phyloP scores from a whole-genome alignment of 805 yeast genomes.

The Sungouiozyma intestinalis region DNA sequence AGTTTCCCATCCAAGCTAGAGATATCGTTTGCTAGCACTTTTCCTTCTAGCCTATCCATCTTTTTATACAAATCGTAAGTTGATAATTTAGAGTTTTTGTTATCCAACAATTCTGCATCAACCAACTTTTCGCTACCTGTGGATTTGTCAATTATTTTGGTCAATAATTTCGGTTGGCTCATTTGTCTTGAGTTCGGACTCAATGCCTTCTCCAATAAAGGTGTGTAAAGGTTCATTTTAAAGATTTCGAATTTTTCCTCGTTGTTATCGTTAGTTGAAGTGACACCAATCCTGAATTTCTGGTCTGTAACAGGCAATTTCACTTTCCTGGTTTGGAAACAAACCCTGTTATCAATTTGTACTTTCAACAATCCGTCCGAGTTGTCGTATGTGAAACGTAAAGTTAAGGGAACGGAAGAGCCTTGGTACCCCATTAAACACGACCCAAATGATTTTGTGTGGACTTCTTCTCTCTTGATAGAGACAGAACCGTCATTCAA shows the following conservation, averaged over 20 bases:
- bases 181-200: constrained; percentile 45
- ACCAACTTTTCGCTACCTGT: constrained; percentile 27
- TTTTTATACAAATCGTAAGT: constrained; percentile 23
- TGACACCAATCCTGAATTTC: constrained; percentile 39
- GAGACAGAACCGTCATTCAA: constrained; percentile 47
- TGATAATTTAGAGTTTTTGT: constrained; percentile 14
- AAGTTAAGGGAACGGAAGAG: constrained; percentile 58
- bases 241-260: constrained; percentile 59
- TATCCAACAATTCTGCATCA: constrained; percentile 21
- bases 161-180: constrained; percentile 36
- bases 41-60: constrained; percentile 27
- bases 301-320: constrained; percentile 29
- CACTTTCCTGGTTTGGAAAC: constrained; percentile 55
- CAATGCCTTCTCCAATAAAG: constrained; percentile 43
- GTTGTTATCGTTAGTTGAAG: constrained; percentile 38
- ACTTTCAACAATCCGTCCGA: constrained; percentile 39
- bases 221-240: constrained; percentile 44
- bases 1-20: constrained; percentile 18
- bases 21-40: constrained; percentile 29
- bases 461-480: constrained; percentile 18
- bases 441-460: constrained; percentile 38
- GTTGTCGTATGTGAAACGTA: constrained; percentile 50
- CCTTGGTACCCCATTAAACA: constrained; percentile 52
- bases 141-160: constrained; percentile 32
- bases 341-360: constrained; percentile 61